Conservation (phyloP, 352 stramenopile genomes). For the Globisporangium nunn region DNA sequence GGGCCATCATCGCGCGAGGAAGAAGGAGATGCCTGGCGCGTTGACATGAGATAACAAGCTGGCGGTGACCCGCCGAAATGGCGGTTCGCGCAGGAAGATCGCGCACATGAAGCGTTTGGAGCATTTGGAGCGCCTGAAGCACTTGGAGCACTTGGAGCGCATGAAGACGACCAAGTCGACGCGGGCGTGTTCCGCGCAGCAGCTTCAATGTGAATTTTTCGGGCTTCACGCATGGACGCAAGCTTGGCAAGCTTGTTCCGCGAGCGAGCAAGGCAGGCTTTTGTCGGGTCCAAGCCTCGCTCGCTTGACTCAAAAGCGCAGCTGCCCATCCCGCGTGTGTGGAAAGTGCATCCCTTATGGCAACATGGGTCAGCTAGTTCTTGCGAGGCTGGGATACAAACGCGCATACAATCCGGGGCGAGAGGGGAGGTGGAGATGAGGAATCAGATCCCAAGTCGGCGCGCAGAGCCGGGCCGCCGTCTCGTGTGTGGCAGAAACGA, state of each 20-base stretch:
- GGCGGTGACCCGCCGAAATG: not conserved
- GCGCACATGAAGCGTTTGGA: not conserved
- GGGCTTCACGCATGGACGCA: too few relatives aligned
- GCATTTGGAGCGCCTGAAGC: not conserved
- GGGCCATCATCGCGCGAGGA: not conserved
- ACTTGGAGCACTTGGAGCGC: not conserved
- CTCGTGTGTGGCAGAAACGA: not conserved
- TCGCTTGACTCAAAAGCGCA: not conserved
- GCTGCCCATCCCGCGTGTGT: not conserved
- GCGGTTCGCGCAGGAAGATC: too few relatives aligned
- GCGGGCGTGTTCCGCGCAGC: too few relatives aligned
- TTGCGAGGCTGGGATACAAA: too few relatives aligned
- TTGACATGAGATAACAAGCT: too few relatives aligned
- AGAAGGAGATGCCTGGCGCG: not conserved
- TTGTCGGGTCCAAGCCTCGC: not conserved
- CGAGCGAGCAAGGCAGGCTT: not conserved
- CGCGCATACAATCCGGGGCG: not conserved
- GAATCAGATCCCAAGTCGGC: slow-evolving; percentile 6
- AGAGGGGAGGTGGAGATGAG: slow-evolving; percentile 3
- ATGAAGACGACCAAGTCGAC: not conserved
- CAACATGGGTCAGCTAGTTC: not conserved
- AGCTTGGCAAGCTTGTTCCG: not conserved
- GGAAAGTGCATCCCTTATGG: too few relatives aligned
- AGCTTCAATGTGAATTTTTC: too few relatives aligned
- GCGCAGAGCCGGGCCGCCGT: not conserved